Percentiles rank a stretch among this genome's conserved stretches.
phyloP scores from a whole-genome alignment of 2,329 filamentous ascomycete genomes.

The Colletotrichum nymphaeae region DNA sequence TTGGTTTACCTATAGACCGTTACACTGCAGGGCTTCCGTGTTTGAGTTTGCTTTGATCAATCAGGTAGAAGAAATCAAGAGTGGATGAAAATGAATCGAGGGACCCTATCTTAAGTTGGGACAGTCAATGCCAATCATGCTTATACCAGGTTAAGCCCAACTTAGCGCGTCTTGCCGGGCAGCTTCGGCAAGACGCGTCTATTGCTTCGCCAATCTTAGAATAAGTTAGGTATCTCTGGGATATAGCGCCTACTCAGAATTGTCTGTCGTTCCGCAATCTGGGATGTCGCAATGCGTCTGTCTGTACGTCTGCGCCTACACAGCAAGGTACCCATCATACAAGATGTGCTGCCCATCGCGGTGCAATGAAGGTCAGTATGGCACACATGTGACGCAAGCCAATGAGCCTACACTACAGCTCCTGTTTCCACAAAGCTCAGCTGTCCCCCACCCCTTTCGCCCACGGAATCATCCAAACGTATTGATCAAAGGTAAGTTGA shows the following conservation, averaged over 20 bases:
- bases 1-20: not conserved
- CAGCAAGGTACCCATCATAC: too few species aligned
- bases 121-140: not conserved
- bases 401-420: not conserved
- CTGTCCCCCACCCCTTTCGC: not conserved
- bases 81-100: not conserved
- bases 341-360: not conserved
- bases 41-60: not conserved
- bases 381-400: slow-evolving; percentile 17
- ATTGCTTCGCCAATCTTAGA: not conserved
- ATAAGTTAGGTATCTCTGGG: not conserved
- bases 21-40: not conserved
- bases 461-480: not conserved
- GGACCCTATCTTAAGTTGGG: not conserved
- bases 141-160: not conserved
- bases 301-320: too few species aligned
- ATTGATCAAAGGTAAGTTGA: not conserved
- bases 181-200: not conserved
- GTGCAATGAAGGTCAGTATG: not conserved
- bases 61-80: not conserved
- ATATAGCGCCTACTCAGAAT: not conserved
- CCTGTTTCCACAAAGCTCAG: slow-evolving; percentile 1
- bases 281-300: not conserved
- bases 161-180: not conserved
- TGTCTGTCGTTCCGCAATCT: not conserved